Evolutionary conservation across 306 rosid species (phyloP), one percentile per base, ranked within the genome.

Genomic region (Castanea sativa): DNA sequence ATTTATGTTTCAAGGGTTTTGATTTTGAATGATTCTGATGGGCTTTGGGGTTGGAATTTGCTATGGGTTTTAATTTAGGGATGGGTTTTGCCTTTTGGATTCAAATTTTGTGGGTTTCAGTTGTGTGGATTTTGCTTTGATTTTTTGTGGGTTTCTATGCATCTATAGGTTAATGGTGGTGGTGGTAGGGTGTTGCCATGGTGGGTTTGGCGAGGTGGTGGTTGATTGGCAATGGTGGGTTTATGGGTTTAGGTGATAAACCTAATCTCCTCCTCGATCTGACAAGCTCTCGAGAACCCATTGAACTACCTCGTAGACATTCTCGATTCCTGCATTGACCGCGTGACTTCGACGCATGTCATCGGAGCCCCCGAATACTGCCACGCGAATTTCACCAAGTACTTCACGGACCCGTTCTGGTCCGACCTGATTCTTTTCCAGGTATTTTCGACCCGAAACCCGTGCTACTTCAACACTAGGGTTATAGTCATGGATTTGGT

Each of bases 391-490:
- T 92, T 95, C 87, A 92, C 99, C 0, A 95, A 92, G 13, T 95
- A 95, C 83, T 95, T 95, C 94, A 92, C 98, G 0, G 93, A 89
- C 1, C 71, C 76, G 6, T 95, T 95, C 84, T 95, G 99, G 99
- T 65, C 76, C 33, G 96, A 95, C 86, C 98, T 98, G 21, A 30
- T 91, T 5, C 72, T 95, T 0, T 83, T 97, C 1, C 89, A 92
- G 32, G 94, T 89, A 0, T 95, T 95, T 10, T 15, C 76, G 2
- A 33, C 91, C 0, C 65, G 89, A 14, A 90, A 15, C 2, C 91
- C 97, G 0, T 94, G 99, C 73, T 95, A 95, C 21, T 95, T 95
- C 86, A 95, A 95, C 86, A 95, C 99, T 0, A 98, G 98, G 0
- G 98, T 94, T n/a, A 94, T 94, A 97, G 87, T 94, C 1, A 94